Conservation (phyloP, 768 basidiomycete species). For the Dioszegia aurantiaca region DNA sequence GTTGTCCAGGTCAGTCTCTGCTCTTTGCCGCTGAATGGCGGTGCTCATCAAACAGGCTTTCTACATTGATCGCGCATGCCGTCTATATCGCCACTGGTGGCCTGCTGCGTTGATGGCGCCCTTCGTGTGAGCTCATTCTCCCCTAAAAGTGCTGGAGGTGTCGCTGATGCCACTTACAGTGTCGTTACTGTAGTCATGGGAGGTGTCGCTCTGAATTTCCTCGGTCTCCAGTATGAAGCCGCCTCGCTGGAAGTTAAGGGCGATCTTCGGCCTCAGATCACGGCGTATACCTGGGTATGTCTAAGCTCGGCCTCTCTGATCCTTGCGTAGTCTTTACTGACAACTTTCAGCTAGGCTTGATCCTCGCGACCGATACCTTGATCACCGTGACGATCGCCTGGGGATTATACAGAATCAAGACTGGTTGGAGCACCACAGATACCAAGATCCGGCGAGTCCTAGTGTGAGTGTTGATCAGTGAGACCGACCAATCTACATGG, state of each 20-base stretch:
- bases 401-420: neutral
- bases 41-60: neutral
- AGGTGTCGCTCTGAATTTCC: too few relatives aligned
- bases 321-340: neutral
- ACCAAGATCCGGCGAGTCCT: neutral
- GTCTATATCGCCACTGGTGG: neutral
- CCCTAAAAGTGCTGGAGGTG: too few relatives aligned
- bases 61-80: slow-evolving; percentile 1
- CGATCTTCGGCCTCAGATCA: neutral
- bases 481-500: neutral
- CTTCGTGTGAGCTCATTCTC: neutral
- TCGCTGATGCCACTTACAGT: too few relatives aligned
- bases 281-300: neutral
- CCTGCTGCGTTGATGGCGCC: neutral
- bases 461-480: neutral
- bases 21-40: neutral
- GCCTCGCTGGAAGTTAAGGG: neutral
- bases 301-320: too few relatives aligned
- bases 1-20: neutral
- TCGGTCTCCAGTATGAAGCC: too few relatives aligned
- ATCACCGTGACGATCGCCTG: neutral
- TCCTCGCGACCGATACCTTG: neutral
- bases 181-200: too few relatives aligned
- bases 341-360: neutral
- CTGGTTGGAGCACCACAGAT: neutral